Conservation (phyloP, 768 basidiomycete genomes). For the Boletus reticuloceps region DNA sequence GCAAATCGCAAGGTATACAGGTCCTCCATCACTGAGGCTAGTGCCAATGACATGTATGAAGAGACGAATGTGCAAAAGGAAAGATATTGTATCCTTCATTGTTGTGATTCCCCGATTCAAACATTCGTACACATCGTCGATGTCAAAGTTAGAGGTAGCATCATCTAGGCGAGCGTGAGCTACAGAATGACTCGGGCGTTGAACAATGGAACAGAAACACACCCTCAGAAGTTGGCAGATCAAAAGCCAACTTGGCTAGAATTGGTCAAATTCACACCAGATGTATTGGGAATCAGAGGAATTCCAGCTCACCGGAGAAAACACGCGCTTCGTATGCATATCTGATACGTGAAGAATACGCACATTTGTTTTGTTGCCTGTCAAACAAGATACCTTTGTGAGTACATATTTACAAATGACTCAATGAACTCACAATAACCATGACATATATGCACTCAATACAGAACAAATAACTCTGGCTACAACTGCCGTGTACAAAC, state of each 20-base stretch:
- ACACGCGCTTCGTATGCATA: constrained; percentile 21
- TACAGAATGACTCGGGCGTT: background rate
- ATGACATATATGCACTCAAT: constrained; percentile 14
- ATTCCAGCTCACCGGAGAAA: constrained; percentile 12
- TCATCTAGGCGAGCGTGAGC: constrained; percentile 6
- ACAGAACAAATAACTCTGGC: constrained; percentile 14
- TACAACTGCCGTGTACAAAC: constrained; percentile 12
- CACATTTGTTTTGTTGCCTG: constrained; percentile 1
- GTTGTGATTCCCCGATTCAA: constrained; percentile 11
- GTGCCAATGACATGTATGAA: constrained; percentile 16
- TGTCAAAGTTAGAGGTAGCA: background rate
- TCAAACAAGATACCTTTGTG: background rate
- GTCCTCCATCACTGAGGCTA: constrained; percentile 17
- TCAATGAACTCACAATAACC: constrained; percentile 16
- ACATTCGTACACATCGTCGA: constrained; percentile 4
- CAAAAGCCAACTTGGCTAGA: constrained; percentile 17
- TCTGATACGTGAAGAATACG: constrained; percentile 17
- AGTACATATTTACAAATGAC: background rate
- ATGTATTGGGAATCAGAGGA: background rate
- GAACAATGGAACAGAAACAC: background rate
- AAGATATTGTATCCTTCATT: constrained; percentile 10
- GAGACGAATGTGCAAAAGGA: constrained; percentile 23
- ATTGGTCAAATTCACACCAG: background rate
- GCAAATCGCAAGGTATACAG: constrained; percentile 21
- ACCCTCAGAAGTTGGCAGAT: constrained; percentile 26